phyloP scores from a whole-genome alignment of 305 asterid genomes.

The Solanum hybrid region DNA sequence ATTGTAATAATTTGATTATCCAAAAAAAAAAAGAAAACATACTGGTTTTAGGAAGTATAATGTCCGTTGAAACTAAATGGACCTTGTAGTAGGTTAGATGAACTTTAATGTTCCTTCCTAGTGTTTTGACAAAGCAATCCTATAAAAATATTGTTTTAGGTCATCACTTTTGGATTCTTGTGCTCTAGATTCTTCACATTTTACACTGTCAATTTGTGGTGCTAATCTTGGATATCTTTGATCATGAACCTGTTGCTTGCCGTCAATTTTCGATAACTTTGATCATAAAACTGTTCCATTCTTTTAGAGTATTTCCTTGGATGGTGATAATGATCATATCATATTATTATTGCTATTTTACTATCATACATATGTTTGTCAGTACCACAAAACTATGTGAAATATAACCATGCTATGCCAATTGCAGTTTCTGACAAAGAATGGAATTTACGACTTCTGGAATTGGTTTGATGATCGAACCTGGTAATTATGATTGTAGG shows the following conservation, averaged over 20 bases:
- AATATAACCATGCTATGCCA: conserved; percentile 12
- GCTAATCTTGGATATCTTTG: neutral
- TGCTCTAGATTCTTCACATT: neutral
- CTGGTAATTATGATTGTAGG: conserved; percentile 50
- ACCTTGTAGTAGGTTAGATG: neutral
- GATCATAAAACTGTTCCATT: neutral
- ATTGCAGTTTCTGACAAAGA: conserved; percentile 81
- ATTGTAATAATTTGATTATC: neutral
- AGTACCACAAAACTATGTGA: neutral
- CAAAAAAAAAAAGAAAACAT: neutral
- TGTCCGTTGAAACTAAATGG: neutral
- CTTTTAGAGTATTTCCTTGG: neutral
- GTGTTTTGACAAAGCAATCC: neutral
- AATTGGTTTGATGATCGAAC: conserved; percentile 99
- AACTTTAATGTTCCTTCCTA: neutral
- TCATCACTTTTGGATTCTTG: neutral
- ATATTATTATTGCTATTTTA: neutral
- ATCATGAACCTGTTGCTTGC: neutral
- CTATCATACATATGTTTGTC: neutral
- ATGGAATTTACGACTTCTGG: conserved; percentile 99
- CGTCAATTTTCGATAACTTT: neutral
- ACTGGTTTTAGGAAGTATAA: neutral
- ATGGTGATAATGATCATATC: neutral
- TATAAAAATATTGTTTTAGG: neutral
- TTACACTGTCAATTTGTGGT: neutral